Base-by-base conservation (phyloP, 192 early-diverging fungal genomes). In the Chytriomyces sp. region DNA sequence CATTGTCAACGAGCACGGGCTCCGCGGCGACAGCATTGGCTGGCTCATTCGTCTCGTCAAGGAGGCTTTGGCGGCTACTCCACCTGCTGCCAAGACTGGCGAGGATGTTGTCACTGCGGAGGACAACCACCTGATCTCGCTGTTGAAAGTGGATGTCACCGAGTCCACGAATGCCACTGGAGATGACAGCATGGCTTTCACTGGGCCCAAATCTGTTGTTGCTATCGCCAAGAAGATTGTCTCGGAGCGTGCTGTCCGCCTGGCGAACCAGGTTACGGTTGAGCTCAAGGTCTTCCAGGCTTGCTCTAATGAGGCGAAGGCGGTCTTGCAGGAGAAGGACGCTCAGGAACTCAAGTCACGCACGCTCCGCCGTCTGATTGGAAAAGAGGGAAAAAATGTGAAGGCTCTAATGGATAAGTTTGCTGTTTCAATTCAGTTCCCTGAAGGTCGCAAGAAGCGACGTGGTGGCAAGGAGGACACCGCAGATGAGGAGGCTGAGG, bases 371-470 rank as follows among this genome's bases (percentile, higher is more conserved):
- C 55, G 76, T 1, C 25, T 99, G 30, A 94, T 98, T 70, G 96
- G 96, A n/a, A 93, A 93, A 73, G 89, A 89, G 31, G 94, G 95
- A 71, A 89, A 89, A 67, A 86, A 88, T 67, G 86, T 99, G 59
- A 91, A 88, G 73, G 87, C 89, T 54, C 69, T 96, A 38, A 92
- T 88, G 66, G 86, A 90, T 17, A 88, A 90, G 74, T 85, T 89
- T 66, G 85, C 87, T 64, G 91, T 99, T 53, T 49, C 63, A 19
- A 55, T 84, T 41, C 65, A 77, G 37, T 84, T 86, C 93, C 83
- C 93, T 84, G 65, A 88, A 78, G 33, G 80, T 73, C 49, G 77
- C 72, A 49, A 65, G 55, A 76, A 76, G 30, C 39, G 54, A 32
- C 72, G 59, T 30, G 64, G 75, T 22, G 82, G 82, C 37, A 88